Evolutionary conservation across 139 green algal species (phyloP).

Genomic region (Chlorella vulgaris): DNA sequence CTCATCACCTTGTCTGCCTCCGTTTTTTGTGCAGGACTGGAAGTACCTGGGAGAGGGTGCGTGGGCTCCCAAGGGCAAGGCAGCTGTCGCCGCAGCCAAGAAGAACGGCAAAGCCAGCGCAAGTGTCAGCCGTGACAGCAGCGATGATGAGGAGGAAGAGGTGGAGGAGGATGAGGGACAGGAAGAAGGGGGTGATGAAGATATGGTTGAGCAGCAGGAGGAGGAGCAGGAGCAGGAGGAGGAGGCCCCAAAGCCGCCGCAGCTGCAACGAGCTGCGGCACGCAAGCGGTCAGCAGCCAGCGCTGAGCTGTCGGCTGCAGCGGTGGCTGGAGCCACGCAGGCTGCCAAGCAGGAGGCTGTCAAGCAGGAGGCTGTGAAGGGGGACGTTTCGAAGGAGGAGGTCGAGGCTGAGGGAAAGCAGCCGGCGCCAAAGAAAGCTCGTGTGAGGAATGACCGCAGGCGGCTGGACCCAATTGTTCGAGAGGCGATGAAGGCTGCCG

Average conservation of each 20-base stretch:
- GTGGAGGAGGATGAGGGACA: neutral
- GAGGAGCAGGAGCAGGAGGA: neutral
- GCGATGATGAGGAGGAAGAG: neutral
- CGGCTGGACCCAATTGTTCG: slow-evolving; percentile 36
- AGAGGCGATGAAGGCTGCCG: slow-evolving; percentile 19
- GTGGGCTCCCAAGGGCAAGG: slow-evolving; percentile 70
- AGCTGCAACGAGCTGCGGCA: too few species aligned
- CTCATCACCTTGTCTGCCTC: neutral
- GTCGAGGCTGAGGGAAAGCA: neutral
- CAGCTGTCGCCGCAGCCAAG: too few species aligned
- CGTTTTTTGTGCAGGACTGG: slow-evolving; percentile 68
- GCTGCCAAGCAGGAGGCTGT: too few species aligned
- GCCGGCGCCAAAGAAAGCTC: slow-evolving; percentile 20
- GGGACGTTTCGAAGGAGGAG: too few species aligned
- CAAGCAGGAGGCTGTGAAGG: too few species aligned
- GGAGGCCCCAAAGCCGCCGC: neutral
- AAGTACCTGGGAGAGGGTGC: slow-evolving; percentile 74
- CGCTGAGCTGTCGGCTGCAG: too few species aligned
- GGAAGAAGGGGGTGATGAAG: neutral
- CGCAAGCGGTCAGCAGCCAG: too few species aligned
- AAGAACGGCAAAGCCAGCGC: neutral
- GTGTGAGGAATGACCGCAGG: slow-evolving; percentile 11
- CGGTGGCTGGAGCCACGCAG: too few species aligned
- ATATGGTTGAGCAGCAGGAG: neutral
- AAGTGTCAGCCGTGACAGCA: neutral